Evolutionary conservation across 495 filamentous ascomycete genomes (phyloP).

Genomic region (Penicillium desertorum): DNA sequence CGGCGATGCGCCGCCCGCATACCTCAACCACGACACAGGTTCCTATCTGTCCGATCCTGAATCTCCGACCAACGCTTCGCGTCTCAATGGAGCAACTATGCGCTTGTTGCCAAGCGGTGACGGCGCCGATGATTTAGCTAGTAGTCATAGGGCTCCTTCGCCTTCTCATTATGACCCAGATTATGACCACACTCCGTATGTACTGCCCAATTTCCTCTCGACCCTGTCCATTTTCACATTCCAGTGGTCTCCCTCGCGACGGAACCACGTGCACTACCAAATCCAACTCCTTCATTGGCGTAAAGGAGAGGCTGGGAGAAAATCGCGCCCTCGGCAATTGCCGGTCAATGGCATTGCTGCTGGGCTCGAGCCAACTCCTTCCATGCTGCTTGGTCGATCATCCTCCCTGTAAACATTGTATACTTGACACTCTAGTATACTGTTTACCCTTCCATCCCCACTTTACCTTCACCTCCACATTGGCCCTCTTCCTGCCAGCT

Average conservation of each 20-base stretch:
- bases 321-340: neutral
- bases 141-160: constrained; percentile 20
- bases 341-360: constrained; percentile 9
- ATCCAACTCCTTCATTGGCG: constrained; percentile 19
- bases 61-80: constrained; percentile 26
- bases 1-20: constrained; percentile 46
- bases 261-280: constrained; percentile 7
- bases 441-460: constrained; percentile 6
- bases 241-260: constrained; percentile 23
- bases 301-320: neutral
- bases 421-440: neutral
- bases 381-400: neutral
- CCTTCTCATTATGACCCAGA: constrained; percentile 21
- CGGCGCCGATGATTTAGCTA: constrained; percentile 27
- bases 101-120: constrained; percentile 58
- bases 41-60: constrained; percentile 37
- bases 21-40: constrained; percentile 31
- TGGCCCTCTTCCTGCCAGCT: constrained; percentile 4
- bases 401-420: neutral
- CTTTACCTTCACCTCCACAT: neutral
- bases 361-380: neutral
- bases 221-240: constrained; percentile 24
- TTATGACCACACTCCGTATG: constrained; percentile 45
- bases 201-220: constrained; percentile 17
- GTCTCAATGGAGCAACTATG: constrained; percentile 54